phyloP scores from a whole-genome alignment of 2,329 filamentous ascomycete genomes.

The Catunica adiposa region DNA sequence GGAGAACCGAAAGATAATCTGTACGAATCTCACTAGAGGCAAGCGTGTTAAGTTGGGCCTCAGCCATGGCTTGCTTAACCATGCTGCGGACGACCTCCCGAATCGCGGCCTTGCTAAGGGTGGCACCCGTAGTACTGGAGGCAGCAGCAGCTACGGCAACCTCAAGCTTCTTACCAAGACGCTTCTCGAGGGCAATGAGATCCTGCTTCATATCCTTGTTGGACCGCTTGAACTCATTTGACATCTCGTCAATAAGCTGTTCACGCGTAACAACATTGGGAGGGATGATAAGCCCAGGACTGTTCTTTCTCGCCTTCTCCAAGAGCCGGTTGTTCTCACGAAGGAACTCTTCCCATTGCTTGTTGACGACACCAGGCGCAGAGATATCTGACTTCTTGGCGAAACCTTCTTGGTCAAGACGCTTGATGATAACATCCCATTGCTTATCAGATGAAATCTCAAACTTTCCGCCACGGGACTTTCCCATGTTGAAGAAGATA shows the following conservation, averaged over 20 bases:
- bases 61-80: slow-evolving; percentile 28
- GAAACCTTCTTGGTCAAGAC: slow-evolving; percentile 23
- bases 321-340: slow-evolving; percentile 21
- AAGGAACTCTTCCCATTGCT: slow-evolving; percentile 20
- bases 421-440: slow-evolving; percentile 30
- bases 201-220: slow-evolving; percentile 26
- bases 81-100: slow-evolving; percentile 25
- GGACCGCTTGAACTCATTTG: slow-evolving; percentile 24
- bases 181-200: slow-evolving; percentile 22
- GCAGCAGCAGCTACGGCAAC: slow-evolving; percentile 11
- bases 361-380: slow-evolving; percentile 21
- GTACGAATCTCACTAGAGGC: slow-evolving; percentile 30
- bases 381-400: slow-evolving; percentile 9
- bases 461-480: slow-evolving; percentile 22
- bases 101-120: slow-evolving; percentile 27
- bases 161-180: slow-evolving; percentile 21
- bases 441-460: slow-evolving; percentile 29
- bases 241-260: slow-evolving; percentile 31
- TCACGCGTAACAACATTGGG: slow-evolving; percentile 28
- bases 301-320: slow-evolving; percentile 21
- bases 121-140: slow-evolving; percentile 15
- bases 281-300: slow-evolving; percentile 15
- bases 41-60: slow-evolving; percentile 31
- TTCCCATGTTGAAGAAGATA: slow-evolving; percentile 31
- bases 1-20: slow-evolving; percentile 28